Evolutionary conservation across 306 rosid genomes (phyloP), one percentile per base, ranked within the genome.

Genomic region (Casuarina glauca): DNA sequence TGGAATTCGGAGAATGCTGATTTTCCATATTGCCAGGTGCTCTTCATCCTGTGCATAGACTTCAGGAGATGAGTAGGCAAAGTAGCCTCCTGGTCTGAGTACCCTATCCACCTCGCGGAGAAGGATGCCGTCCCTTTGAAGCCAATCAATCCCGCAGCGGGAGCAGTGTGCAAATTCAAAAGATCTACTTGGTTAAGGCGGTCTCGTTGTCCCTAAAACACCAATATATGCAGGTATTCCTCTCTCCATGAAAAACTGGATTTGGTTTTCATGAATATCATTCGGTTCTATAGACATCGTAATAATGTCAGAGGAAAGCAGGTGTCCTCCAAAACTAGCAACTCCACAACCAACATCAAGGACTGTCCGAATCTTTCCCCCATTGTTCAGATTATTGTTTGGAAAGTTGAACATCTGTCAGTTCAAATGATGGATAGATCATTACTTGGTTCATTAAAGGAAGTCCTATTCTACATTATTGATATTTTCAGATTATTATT

Each of bases 1-100:
- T 26, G 32, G 32, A 26, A 26, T 26, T 26, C 32, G 32, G 32
- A 26, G 32, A 26, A 26, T 26, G 32, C 32, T 26, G 32, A 26
- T 26, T 80, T 72, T 95, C 96, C 97, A 95, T 87, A 95, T 93
- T 82, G 87, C 89, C 13, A 84, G 93, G 87, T 95, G 88, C 83
- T 95, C 97, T 77, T 95, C 97, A 76, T 95, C 99, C 74, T 95
- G 97, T 4, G 99, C 99, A 89, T 95, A 95, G 55, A 97, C 99
- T 85, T 91, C 94, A 0, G 94, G 97, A 67, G 97, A 93, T 46
- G 99, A 95, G 88, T 92, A 95, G 0, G 91, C 97, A 83, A 95
- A 95, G 85, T 91, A 93, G 69, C 99, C 99, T 68, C 94, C 94
- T 3, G 96, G 96, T 80, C 93, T 87, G 26, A 95, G 92, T 76